phyloP scores from a whole-genome alignment of 2,329 filamentous ascomycete genomes.

The Fusarium haematococcum region DNA sequence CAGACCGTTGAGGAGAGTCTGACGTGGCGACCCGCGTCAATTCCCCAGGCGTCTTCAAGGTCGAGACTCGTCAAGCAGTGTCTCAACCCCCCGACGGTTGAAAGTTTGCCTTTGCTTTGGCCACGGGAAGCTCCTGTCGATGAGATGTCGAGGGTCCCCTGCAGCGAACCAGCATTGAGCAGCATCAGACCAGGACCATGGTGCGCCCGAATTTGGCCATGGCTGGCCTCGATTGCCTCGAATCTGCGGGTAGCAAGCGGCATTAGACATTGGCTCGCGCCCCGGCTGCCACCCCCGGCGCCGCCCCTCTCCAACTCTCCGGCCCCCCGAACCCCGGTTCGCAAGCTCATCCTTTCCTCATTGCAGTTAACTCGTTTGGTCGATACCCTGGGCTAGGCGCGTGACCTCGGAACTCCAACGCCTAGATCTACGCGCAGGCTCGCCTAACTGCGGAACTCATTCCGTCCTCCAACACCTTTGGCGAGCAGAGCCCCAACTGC shows the following conservation, averaged over 20 bases:
- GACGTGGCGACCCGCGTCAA: slow-evolving; percentile 34
- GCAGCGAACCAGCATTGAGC: slow-evolving; percentile 33
- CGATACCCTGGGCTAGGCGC: slow-evolving; percentile 39
- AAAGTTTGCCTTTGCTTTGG: slow-evolving; percentile 24
- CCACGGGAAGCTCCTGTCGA: slow-evolving; percentile 37
- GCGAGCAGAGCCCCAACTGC: slow-evolving; percentile 9
- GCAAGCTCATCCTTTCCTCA: slow-evolving; percentile 24
- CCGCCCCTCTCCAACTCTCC: slow-evolving; percentile 5
- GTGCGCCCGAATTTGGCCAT: slow-evolving; percentile 37
- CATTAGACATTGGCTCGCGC: slow-evolving; percentile 29
- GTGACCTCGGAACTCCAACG: slow-evolving; percentile 35
- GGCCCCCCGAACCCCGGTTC: slow-evolving; percentile 19
- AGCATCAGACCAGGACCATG: slow-evolving; percentile 33
- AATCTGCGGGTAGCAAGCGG: slow-evolving; percentile 26
- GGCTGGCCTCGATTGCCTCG: slow-evolving; percentile 41
- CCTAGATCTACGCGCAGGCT: slow-evolving; percentile 32
- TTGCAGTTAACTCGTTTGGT: not conserved
- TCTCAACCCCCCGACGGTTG: slow-evolving; percentile 11
- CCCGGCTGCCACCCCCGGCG: slow-evolving; percentile 22
- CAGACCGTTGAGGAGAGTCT: slow-evolving; percentile 24
- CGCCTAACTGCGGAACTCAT: slow-evolving; percentile 43
- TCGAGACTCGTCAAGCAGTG: slow-evolving; percentile 21
- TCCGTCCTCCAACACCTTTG: slow-evolving; percentile 29
- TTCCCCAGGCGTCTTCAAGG: slow-evolving; percentile 18
- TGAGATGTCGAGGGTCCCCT: slow-evolving; percentile 18